Evolutionary conservation across 768 basidiomycete genomes (phyloP).

Genomic region (Tulasnella sp.): DNA sequence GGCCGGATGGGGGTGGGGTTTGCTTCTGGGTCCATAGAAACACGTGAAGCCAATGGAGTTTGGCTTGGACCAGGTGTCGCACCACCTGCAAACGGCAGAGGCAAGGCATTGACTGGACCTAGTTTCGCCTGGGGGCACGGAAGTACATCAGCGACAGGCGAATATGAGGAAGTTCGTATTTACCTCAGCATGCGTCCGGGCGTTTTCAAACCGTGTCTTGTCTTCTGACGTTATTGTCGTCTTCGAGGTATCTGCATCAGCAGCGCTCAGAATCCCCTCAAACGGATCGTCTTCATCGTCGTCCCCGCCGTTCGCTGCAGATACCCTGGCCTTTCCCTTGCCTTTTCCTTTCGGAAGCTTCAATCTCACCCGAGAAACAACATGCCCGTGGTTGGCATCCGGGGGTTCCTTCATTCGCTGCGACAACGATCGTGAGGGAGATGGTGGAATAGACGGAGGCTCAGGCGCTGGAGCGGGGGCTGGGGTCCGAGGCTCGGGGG

Average conservation of each 20-base stretch:
- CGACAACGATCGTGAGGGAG: not conserved
- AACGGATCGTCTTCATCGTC: slow-evolving; percentile 45
- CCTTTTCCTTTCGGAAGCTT: slow-evolving; percentile 23
- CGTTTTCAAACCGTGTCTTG: slow-evolving; percentile 59
- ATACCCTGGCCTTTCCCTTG: slow-evolving; percentile 21
- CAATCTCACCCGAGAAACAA: not conserved
- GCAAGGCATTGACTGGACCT: not conserved
- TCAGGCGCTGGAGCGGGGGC: not conserved
- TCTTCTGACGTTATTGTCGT: slow-evolving; percentile 52
- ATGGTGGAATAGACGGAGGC: not conserved
- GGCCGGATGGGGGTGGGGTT: slow-evolving; percentile 4
- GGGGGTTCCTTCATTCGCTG: not conserved
- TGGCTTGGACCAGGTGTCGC: slow-evolving; percentile 25
- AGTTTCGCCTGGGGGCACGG: slow-evolving; percentile 3
- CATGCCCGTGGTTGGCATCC: not conserved
- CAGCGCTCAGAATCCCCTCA: slow-evolving; percentile 60
- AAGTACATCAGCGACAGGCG: too few relatives aligned
- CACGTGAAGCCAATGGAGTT: slow-evolving; percentile 26
- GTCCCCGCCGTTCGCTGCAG: slow-evolving; percentile 30
- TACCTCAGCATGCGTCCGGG: slow-evolving; percentile 64
- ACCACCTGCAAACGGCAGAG: not conserved
- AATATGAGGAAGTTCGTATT: slow-evolving; percentile 18
- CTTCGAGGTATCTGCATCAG: slow-evolving; percentile 60
- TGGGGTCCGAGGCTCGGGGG: not conserved
- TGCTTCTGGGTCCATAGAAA: slow-evolving; percentile 14